Percentiles rank a stretch among this genome's conserved stretches.
Conservation (phyloP, 2,329 filamentous ascomycete species). For the Fusarium euwallaceae region DNA sequence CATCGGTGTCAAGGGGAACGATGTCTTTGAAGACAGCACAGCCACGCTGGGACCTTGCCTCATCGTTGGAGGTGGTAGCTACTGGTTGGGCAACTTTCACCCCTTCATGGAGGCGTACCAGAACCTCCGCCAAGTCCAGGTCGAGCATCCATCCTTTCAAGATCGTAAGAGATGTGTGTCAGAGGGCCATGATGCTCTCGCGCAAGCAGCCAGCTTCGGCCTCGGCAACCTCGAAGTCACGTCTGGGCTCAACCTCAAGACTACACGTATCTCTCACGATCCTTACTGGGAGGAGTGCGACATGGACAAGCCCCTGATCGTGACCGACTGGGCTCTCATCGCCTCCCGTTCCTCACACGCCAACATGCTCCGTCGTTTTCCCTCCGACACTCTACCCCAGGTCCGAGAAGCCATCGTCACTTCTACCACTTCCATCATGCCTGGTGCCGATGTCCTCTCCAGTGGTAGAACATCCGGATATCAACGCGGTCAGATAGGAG, state of each 20-base stretch:
- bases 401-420: conserved; percentile 51
- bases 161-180: conserved; percentile 54
- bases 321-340: conserved; percentile 61
- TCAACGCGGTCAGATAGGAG: conserved; percentile 58
- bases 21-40: conserved; percentile 51
- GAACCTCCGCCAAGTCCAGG: conserved; percentile 42
- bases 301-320: conserved; percentile 56
- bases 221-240: conserved; percentile 56
- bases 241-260: conserved; percentile 58
- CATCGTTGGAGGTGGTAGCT: conserved; percentile 53
- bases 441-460: conserved; percentile 54
- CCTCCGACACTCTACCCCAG: conserved; percentile 50
- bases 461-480: conserved; percentile 60
- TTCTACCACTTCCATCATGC: conserved; percentile 48
- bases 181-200: conserved; percentile 55
- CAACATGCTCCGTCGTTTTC: conserved; percentile 58
- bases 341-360: conserved; percentile 51
- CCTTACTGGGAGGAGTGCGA: conserved; percentile 60
- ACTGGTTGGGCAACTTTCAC: conserved; percentile 61
- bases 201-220: conserved; percentile 44
- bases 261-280: conserved; percentile 59
- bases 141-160: conserved; percentile 59
- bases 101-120: conserved; percentile 57
- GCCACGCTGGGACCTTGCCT: conserved; percentile 59
- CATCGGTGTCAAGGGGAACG: conserved; percentile 53